A percentile compares a stretch with the other conserved stretches of the same genome.
phyloP scores from a whole-genome alignment of 169 alveolate genomes.

The Plasmodium billcollinsi region DNA sequence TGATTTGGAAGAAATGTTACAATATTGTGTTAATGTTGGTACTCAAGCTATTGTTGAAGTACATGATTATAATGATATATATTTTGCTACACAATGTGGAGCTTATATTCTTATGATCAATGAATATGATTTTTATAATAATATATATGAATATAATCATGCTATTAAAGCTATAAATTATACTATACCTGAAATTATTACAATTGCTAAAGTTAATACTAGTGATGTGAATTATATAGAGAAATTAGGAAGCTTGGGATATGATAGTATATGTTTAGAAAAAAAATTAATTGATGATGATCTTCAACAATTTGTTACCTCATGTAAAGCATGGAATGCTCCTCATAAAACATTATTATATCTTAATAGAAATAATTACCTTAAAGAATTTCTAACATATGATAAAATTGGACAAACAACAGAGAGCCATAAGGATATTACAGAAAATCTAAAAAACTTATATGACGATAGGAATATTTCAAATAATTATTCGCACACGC shows the following conservation, averaged over 20 bases:
- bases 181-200: conserved; percentile 79
- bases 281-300: conserved; percentile 79
- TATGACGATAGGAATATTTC: conserved; percentile 48
- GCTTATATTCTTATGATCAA: conserved; percentile 79
- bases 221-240: conserved; percentile 78
- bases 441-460: conserved; percentile 33
- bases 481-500: conserved; percentile 34
- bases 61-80: conserved; percentile 83
- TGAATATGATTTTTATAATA: conserved; percentile 84
- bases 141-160: conserved; percentile 79
- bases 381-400: conserved; percentile 53
- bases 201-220: conserved; percentile 83
- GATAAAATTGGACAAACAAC: conserved; percentile 5
- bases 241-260: conserved; percentile 84
- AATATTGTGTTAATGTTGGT: conserved; percentile 82
- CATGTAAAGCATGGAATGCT: conserved; percentile 81
- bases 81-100: conserved; percentile 80
- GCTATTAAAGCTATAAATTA: conserved; percentile 84
- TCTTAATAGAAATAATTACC: conserved; percentile 69
- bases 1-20: conserved; percentile 80
- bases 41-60: conserved; percentile 87
- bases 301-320: conserved; percentile 77
- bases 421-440: conserved; percentile 45
- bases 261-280: conserved; percentile 85
- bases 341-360: conserved; percentile 77